Evolutionary conservation across 768 basidiomycete genomes (phyloP).

Genomic region (Tylopilus felleus): DNA sequence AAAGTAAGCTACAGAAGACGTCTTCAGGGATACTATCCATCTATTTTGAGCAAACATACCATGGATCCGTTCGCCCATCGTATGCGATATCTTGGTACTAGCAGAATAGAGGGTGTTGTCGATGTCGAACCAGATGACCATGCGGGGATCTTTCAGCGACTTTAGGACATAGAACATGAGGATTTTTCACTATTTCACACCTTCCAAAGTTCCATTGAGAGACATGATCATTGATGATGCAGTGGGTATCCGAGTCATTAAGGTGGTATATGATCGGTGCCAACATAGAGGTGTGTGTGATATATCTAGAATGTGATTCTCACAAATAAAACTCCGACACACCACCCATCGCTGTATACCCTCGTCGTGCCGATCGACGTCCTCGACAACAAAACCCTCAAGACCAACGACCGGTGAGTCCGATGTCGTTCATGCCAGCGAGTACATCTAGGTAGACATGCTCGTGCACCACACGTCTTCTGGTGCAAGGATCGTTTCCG

Average conservation of each 20-base stretch:
- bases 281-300: neutral
- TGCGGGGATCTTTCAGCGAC: constrained; percentile 46
- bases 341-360: constrained; percentile 9
- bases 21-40: neutral
- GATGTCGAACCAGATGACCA: constrained; percentile 77
- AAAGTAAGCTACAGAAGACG: constrained; percentile 59
- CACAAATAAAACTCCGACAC: constrained; percentile 26
- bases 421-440: constrained; percentile 18
- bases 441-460: neutral
- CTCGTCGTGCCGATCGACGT: constrained; percentile 24
- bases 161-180: constrained; percentile 1
- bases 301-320: constrained; percentile 23
- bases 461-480: neutral
- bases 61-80: constrained; percentile 78
- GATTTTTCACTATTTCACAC: constrained; percentile 7
- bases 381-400: constrained; percentile 39
- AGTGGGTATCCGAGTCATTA: constrained; percentile 22
- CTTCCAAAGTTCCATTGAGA: constrained; percentile 22
- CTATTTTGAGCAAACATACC: constrained; percentile 37
- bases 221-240: constrained; percentile 23
- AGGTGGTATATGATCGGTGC: constrained; percentile 3
- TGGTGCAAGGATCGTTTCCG: constrained; percentile 15
- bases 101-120: constrained; percentile 88
- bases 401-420: constrained; percentile 43
- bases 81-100: constrained; percentile 67